Percentiles rank a stretch among this genome's conserved stretches.
Conservation (phyloP, 1,139 yeast species). For the Hyphopichia burtonii region DNA sequence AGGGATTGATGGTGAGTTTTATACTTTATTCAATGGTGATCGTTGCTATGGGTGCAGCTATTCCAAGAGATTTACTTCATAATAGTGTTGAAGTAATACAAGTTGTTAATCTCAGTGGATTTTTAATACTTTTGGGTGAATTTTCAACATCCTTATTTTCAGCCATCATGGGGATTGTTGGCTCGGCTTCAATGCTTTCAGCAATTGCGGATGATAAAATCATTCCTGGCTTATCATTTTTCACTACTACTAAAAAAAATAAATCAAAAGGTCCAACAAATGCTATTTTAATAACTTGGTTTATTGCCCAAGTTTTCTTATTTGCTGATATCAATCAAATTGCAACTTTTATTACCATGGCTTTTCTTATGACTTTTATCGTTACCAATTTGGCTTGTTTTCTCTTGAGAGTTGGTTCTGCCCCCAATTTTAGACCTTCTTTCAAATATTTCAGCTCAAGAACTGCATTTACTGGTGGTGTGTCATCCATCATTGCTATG, state of each 20-base stretch:
- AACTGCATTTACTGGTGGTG: slow-evolving; percentile 78
- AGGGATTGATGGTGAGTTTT: slow-evolving; percentile 78
- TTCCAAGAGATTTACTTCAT: slow-evolving; percentile 74
- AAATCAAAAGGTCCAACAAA: slow-evolving; percentile 42
- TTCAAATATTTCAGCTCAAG: slow-evolving; percentile 80
- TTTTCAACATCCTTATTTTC: slow-evolving; percentile 87
- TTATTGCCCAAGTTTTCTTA: slow-evolving; percentile 76
- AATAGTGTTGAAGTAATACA: slow-evolving; percentile 82
- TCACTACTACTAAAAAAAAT: slow-evolving; percentile 49
- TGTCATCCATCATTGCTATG: slow-evolving; percentile 78
- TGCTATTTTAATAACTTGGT: slow-evolving; percentile 68
- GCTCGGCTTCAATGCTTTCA: slow-evolving; percentile 85
- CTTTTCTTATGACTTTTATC: slow-evolving; percentile 90
- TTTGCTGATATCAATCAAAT: slow-evolving; percentile 90
- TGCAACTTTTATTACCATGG: slow-evolving; percentile 95
- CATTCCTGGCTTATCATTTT: slow-evolving; percentile 68
- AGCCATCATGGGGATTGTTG: slow-evolving; percentile 90
- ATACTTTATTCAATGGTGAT: slow-evolving; percentile 73
- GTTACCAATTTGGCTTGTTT: slow-evolving; percentile 94
- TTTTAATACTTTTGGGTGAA: slow-evolving; percentile 80
- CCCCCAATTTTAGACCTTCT: slow-evolving; percentile 95
- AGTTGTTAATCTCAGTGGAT: slow-evolving; percentile 69
- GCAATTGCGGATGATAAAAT: slow-evolving; percentile 89
- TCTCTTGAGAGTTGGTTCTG: slow-evolving; percentile 80
- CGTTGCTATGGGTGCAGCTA: slow-evolving; percentile 71